These are phyloP conservation scores for Eleusine coracana DNA, from an alignment of 176 grass and related monocot species.

Conservation along the genomic window DNA sequence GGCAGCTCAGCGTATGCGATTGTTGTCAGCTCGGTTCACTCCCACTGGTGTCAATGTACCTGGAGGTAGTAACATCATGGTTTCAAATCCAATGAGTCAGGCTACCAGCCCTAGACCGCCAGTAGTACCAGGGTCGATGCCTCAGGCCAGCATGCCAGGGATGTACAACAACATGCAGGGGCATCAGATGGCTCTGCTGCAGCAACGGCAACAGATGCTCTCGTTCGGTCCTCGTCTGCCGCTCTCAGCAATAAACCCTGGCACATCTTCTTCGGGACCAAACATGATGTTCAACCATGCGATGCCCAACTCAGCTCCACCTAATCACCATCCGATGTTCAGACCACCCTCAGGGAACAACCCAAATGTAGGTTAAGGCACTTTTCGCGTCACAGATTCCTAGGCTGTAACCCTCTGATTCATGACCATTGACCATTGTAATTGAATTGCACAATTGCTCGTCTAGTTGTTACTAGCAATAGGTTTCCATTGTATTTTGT, in stretches of 20 bases:
- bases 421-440: slow-evolving; percentile 42
- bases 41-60: slow-evolving; percentile 34
- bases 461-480: slow-evolving; percentile 26
- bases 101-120: slow-evolving; percentile 41
- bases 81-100: slow-evolving; percentile 53
- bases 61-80: slow-evolving; percentile 33
- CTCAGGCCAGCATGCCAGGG: slow-evolving; percentile 42
- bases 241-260: slow-evolving; percentile 75
- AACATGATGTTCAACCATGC: slow-evolving; percentile 65
- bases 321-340: slow-evolving; percentile 66
- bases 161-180: slow-evolving; percentile 66
- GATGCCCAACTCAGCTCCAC: slow-evolving; percentile 44
- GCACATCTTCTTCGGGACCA: slow-evolving; percentile 44
- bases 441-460: slow-evolving; percentile 47
- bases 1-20: slow-evolving; percentile 48
- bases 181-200: slow-evolving; percentile 70
- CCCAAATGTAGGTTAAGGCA: slow-evolving; percentile 59
- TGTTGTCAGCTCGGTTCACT: slow-evolving; percentile 62
- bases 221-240: slow-evolving; percentile 75
- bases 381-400: slow-evolving; percentile 22
- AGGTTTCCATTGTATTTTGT: slow-evolving; percentile 22
- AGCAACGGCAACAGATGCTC: slow-evolving; percentile 69
- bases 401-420: slow-evolving; percentile 37
- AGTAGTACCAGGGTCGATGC: slow-evolving; percentile 32
- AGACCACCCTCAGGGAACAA: slow-evolving; percentile 77